Conservation (phyloP, 129 eudicot genomes). For the Arctium minus region DNA sequence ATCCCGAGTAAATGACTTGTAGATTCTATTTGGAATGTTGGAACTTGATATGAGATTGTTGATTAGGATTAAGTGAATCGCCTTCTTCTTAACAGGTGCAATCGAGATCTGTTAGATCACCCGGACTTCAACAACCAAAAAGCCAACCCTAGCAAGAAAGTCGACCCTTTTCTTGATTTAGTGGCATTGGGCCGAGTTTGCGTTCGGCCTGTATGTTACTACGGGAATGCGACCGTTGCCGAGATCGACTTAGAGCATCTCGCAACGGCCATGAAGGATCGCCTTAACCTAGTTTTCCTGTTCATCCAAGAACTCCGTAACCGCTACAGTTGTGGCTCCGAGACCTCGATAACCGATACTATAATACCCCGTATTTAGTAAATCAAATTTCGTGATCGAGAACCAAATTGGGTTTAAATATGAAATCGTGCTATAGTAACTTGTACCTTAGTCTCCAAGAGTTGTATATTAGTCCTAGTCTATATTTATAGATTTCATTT, state of each 20-base stretch:
- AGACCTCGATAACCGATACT: conserved; percentile 1
- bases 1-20: not conserved
- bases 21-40: not conserved
- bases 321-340: not conserved
- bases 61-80: conserved; percentile 2
- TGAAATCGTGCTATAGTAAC: too few species aligned
- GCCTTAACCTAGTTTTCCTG: conserved; percentile 22
- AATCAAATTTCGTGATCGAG: too few species aligned
- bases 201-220: not conserved
- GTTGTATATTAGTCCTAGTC: too few species aligned
- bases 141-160: not conserved
- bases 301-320: conserved; percentile 12
- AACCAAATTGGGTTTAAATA: too few species aligned
- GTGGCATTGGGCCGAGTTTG: not conserved
- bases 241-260: conserved; percentile 33
- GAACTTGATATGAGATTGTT: not conserved
- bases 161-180: not conserved
- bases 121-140: not conserved
- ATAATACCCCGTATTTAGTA: not conserved
- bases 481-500: too few species aligned
- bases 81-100: conserved; percentile 28
- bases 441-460: too few species aligned
- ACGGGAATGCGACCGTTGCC: not conserved
- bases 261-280: conserved; percentile 25
- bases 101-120: not conserved